These are phyloP conservation scores for Termitomyces sp. DNA, from an alignment of 768 basidiomycete species.

Conservation along the genomic window DNA sequence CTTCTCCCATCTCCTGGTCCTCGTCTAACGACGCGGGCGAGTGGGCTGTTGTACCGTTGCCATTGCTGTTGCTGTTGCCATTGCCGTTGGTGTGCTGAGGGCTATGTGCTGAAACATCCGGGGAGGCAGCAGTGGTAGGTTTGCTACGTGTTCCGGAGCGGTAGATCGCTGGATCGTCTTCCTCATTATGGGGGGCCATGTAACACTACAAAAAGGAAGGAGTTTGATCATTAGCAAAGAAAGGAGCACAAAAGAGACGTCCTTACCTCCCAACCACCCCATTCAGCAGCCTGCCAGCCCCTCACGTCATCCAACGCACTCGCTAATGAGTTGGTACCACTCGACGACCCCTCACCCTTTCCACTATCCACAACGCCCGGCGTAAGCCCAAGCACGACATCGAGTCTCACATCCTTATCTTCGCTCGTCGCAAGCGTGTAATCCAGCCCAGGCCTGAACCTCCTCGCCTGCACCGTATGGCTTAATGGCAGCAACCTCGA, in stretches of 20 bases:
- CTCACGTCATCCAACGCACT: conserved; percentile 25
- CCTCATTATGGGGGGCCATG: conserved; percentile 91
- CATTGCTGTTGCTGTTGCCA: background rate
- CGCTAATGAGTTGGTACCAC: conserved; percentile 19
- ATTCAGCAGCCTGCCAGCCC: conserved; percentile 70
- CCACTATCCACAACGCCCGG: conserved; percentile 42
- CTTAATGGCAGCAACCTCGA: conserved; percentile 68
- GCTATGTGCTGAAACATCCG: conserved; percentile 15
- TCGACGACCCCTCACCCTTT: conserved; percentile 22
- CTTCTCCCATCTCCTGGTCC: conserved; percentile 42
- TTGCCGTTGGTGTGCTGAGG: background rate
- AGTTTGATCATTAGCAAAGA: background rate
- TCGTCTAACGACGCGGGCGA: conserved; percentile 25
- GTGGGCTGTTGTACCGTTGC: conserved; percentile 5
- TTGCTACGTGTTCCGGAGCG: conserved; percentile 56
- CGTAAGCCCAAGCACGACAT: conserved; percentile 83
- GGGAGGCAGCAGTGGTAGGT: conserved; percentile 1
- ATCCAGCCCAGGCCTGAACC: conserved; percentile 90
- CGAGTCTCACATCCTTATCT: conserved; percentile 74
- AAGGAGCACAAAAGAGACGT: conserved; percentile 5
- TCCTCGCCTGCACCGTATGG: conserved; percentile 72
- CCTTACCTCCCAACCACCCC: conserved; percentile 93
- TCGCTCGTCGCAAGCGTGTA: conserved; percentile 92
- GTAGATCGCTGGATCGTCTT: conserved; percentile 94
- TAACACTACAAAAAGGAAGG: conserved; percentile 58